Evolutionary conservation across 345 rosid species (phyloP), one percentile per base, ranked within the genome.

Genomic region (Triadica sebifera): DNA sequence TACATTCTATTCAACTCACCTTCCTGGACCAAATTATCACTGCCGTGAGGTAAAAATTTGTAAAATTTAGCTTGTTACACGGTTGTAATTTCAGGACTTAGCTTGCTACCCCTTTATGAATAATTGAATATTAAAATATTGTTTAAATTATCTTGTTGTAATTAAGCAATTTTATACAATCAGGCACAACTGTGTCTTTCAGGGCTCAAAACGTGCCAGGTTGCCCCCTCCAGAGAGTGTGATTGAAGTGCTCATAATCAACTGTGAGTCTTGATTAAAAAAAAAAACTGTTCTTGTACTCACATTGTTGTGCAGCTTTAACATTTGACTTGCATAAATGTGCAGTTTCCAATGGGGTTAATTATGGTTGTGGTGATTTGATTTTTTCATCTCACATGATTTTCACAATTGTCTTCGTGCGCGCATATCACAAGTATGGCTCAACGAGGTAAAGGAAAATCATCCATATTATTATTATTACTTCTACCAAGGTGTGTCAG

Each of bases 321-420:
- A 77, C 12, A 81, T 57, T 57, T 84, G 73, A 72, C 71, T 80
- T 74, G 34, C 74, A 12, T 53, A 67, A 25, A 78, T 79, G 53
- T 69, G 84, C 96, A 91, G 99, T 95, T 88, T 93, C 98, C 66
- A 86, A 85, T 61, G 99, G 99, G 50, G 92, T 88, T 43, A 80
- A 88, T 59, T 91, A 91, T 75, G 99, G 99, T 60, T 96, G 98
- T 76, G 98, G 99, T 78, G 98, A 91, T 84, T 81, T 96, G 85
- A 96, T 96, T 68, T 96, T 96, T 81, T 96, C 99, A 58, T 96
- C 97, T 7, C 98, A 96, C 82, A 96, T 93, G 98, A 96, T 96
- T 72, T 96, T 96, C 75, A 88, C 99, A 20, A 83, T 96, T 22
- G 95, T 93, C 53, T 96, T 96, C 79, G 96, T 96, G 73, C 91